phyloP scores from a whole-genome alignment of 306 rosid genomes.

The Astragalus membranaceus region DNA sequence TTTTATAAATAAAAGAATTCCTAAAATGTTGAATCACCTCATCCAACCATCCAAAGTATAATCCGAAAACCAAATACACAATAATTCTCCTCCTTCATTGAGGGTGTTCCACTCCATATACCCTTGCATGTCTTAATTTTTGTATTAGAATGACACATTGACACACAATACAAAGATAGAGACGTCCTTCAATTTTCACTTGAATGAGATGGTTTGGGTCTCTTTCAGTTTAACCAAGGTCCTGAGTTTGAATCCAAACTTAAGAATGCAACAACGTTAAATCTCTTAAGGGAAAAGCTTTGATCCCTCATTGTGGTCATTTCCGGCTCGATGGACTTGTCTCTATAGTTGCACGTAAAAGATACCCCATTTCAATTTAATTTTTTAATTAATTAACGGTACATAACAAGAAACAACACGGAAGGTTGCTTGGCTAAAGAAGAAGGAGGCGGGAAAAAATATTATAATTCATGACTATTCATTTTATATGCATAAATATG shows the following conservation, averaged over 20 bases:
- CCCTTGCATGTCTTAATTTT: conserved; percentile 6
- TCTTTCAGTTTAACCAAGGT: too few species aligned
- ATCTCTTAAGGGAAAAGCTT: too few species aligned
- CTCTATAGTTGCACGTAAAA: too few species aligned
- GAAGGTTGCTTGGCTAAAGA: conserved; percentile 14
- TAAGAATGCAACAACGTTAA: too few species aligned
- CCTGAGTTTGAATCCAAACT: too few species aligned
- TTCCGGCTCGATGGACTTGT: too few species aligned
- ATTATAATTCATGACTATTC: neutral
- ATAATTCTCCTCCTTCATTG: neutral
- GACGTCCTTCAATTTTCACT: neutral
- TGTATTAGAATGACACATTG: neutral
- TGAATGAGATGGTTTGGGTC: too few species aligned
- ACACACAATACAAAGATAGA: neutral
- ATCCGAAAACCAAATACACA: neutral
- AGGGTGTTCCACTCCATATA: neutral
- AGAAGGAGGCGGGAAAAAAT: neutral
- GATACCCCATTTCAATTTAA: neutral
- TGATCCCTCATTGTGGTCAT: too few species aligned
- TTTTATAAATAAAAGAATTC: too few species aligned
- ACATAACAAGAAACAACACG: conserved; percentile 18
- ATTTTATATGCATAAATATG: neutral
- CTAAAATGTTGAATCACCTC: too few species aligned
- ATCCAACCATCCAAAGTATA: too few species aligned
- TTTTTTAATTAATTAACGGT: neutral